A percentile compares a stretch with the other conserved stretches of the same genome.
phyloP scores from a whole-genome alignment of 2,329 filamentous ascomycete species.

The Paecilomyces variotii region DNA sequence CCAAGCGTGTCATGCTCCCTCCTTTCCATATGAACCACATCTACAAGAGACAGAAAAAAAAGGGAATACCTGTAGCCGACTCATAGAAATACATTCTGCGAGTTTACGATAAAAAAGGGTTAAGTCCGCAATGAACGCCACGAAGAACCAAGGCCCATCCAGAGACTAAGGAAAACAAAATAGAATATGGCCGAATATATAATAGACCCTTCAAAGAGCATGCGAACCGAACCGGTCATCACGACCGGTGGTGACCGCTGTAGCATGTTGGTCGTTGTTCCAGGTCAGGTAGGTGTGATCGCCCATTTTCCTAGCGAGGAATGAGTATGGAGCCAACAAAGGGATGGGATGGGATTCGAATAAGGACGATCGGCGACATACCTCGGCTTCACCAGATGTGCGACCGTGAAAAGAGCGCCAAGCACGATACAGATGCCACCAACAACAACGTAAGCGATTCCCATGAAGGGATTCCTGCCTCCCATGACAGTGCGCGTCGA shows the following conservation, averaged over 20 bases:
- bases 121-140: neutral
- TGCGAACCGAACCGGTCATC: slow-evolving; percentile 41
- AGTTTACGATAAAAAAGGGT: neutral
- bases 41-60: neutral
- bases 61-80: neutral
- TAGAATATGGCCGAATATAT: neutral
- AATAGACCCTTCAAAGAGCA: slow-evolving; percentile 9
- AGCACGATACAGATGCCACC: slow-evolving; percentile 87
- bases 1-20: neutral
- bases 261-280: slow-evolving; percentile 64
- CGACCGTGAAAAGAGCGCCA: slow-evolving; percentile 78
- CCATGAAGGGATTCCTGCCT: slow-evolving; percentile 89
- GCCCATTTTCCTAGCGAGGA: slow-evolving; percentile 70
- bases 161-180: neutral
- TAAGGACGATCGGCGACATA: slow-evolving; percentile 34
- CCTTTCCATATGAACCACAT: neutral
- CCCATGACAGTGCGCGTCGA: slow-evolving; percentile 89
- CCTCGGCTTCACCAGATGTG: slow-evolving; percentile 86
- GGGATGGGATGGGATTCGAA: neutral
- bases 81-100: neutral
- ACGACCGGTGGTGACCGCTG: slow-evolving; percentile 48
- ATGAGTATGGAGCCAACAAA: slow-evolving; percentile 2
- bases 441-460: slow-evolving; percentile 91
- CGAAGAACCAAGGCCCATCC: neutral
- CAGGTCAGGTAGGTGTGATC: slow-evolving; percentile 97